Percentiles rank a stretch among this genome's conserved stretches.
phyloP scores from a whole-genome alignment of 1,139 yeast genomes.

The Cylindricascospora bacillispora region DNA sequence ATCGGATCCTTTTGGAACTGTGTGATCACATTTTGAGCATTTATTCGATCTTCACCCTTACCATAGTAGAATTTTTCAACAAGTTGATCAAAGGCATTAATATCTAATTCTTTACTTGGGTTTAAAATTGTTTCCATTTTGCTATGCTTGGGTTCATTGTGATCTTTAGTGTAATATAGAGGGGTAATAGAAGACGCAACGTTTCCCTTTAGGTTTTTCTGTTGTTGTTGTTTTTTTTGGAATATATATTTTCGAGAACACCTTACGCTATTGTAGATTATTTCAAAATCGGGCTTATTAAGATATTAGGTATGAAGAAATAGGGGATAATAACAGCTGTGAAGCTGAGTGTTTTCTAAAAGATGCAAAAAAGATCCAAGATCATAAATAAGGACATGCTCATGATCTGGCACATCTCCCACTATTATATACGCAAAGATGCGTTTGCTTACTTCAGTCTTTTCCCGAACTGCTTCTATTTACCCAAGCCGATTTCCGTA shows the following conservation, averaged over 20 bases:
- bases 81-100: constrained; percentile 62
- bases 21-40: constrained; percentile 70
- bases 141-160: constrained; percentile 16
- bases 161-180: background rate
- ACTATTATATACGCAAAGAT: too few relatives aligned
- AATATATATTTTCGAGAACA: background rate
- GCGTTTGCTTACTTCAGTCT: too few relatives aligned
- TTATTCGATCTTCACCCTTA: constrained; percentile 63
- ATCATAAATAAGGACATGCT: too few relatives aligned
- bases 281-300: background rate
- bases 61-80: constrained; percentile 78
- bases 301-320: too few relatives aligned
- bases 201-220: background rate
- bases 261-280: background rate
- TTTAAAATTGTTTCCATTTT: constrained; percentile 71
- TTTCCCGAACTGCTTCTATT: too few relatives aligned
- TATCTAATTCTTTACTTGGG: constrained; percentile 70
- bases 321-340: too few relatives aligned
- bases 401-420: too few relatives aligned
- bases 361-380: too few relatives aligned
- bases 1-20: constrained; percentile 87
- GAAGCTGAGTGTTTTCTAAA: too few relatives aligned
- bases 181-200: background rate
- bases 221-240: background rate
- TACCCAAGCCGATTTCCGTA: too few relatives aligned